These are phyloP conservation scores for Chloranthus sessilifolius DNA, from an alignment of 164 flowering plant species.

Conservation along the genomic window DNA sequence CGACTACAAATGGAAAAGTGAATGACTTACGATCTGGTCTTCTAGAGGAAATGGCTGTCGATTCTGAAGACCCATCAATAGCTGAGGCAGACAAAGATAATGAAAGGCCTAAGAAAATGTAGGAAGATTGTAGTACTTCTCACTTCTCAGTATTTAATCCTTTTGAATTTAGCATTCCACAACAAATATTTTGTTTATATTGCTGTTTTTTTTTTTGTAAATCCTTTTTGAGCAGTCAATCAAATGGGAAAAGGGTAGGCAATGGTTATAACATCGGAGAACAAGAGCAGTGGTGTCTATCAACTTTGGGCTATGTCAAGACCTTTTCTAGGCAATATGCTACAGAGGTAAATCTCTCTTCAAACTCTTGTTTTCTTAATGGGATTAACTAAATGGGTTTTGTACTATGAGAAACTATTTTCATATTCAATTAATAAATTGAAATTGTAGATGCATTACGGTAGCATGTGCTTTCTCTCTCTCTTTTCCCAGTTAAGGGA, in stretches of 20 bases:
- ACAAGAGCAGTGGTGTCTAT: slow-evolving; percentile 81
- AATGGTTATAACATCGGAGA: slow-evolving; percentile 52
- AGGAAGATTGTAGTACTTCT: too few species aligned
- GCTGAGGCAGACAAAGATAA: slow-evolving; percentile 78
- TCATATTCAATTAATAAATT: too few species aligned
- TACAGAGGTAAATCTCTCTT: slow-evolving; percentile 52
- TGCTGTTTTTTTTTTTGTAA: background rate
- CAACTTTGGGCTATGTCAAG: slow-evolving; percentile 84
- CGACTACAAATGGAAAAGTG: slow-evolving; percentile 36
- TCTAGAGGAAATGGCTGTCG: slow-evolving; percentile 57
- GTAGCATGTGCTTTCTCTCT: too few species aligned
- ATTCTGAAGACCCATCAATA: slow-evolving; percentile 51
- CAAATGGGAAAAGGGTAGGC: slow-evolving; percentile 37
- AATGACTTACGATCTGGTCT: slow-evolving; percentile 31
- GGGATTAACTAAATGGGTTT: too few species aligned
- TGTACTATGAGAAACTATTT: too few species aligned
- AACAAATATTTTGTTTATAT: background rate
- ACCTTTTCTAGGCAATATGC: slow-evolving; percentile 92
- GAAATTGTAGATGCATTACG: too few species aligned
- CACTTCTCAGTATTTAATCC: background rate
- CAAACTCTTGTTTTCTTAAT: background rate
- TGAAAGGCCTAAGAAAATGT: slow-evolving; percentile 51
- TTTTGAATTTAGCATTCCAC: background rate
- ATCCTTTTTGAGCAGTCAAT: slow-evolving; percentile 33
- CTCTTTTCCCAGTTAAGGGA: background rate